A percentile compares a stretch with the other conserved stretches of the same genome.
phyloP scores from a whole-genome alignment of 176 grass and related monocot genomes.

The Oryza coarctata region DNA sequence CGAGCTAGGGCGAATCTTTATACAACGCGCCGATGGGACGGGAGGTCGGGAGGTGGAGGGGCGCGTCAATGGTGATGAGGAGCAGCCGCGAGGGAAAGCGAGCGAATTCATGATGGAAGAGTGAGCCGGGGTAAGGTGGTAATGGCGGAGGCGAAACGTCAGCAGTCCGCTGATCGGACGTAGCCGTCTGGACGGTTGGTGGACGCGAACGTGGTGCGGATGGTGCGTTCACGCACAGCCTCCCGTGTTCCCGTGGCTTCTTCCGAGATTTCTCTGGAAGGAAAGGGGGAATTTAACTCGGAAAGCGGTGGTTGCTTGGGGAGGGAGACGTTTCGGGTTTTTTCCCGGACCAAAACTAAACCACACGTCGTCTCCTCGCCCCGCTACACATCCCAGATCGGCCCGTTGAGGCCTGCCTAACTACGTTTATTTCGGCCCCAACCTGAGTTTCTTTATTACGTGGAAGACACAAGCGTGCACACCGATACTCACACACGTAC shows the following conservation, averaged over 20 bases:
- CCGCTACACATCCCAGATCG: too few species aligned
- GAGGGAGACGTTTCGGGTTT: too few species aligned
- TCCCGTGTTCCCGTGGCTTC: neutral
- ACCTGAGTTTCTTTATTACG: too few species aligned
- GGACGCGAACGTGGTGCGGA: neutral
- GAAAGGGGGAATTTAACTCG: too few species aligned
- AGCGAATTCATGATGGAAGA: slow-evolving; percentile 26
- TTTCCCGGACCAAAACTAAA: too few species aligned
- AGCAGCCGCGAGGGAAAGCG: neutral
- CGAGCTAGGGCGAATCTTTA: slow-evolving; percentile 21
- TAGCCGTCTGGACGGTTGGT: neutral
- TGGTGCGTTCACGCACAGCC: neutral
- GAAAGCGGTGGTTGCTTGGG: too few species aligned
- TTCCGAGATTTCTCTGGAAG: neutral
- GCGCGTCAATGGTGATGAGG: slow-evolving; percentile 38
- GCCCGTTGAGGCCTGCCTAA: too few species aligned
- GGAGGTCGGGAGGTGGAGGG: neutral
- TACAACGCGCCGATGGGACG: neutral
- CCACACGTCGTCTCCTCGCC: too few species aligned
- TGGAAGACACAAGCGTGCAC: too few species aligned
- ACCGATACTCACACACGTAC: accelerated
- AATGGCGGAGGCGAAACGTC: slow-evolving; percentile 18
- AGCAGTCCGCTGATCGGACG: neutral
- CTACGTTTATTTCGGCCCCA: too few species aligned
- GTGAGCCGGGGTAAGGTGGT: neutral